Conservation (phyloP, 2,329 filamentous ascomycete genomes). For the Fusarium liriodendri region DNA sequence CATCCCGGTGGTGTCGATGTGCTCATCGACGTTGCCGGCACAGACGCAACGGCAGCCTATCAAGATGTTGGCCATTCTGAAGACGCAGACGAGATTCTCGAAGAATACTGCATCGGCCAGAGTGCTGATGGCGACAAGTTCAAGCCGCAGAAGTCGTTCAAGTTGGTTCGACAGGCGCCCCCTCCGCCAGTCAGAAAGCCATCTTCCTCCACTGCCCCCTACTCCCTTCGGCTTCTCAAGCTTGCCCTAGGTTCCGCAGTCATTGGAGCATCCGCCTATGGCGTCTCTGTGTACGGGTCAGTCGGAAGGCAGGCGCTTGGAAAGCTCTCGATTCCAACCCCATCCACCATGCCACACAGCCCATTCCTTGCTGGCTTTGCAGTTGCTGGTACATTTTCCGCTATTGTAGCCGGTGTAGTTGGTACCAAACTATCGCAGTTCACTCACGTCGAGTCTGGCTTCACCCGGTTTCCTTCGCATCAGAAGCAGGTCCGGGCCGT, state of each 20-base stretch:
- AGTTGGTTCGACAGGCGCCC: not conserved
- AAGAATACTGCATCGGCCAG: conserved; percentile 50
- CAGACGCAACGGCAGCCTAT: conserved; percentile 82
- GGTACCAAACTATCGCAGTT: not conserved
- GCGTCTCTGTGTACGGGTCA: not conserved
- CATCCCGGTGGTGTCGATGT: conserved; percentile 82
- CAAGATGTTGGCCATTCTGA: conserved; percentile 88
- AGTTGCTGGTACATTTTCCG: not conserved
- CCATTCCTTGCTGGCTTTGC: not conserved
- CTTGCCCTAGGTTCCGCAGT: not conserved
- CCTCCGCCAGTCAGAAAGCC: not conserved
- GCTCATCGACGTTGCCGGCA: conserved; percentile 80
- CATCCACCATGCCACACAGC: not conserved
- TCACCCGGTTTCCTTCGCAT: not conserved
- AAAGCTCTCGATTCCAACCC: not conserved
- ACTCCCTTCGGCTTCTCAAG: not conserved
- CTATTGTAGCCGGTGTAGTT: not conserved
- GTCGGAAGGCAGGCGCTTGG: not conserved
- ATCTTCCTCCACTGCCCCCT: not conserved
- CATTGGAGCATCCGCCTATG: not conserved
- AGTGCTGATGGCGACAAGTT: conserved; percentile 38
- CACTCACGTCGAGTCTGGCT: not conserved
- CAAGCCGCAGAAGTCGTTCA: conserved; percentile 26
- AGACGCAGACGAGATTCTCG: conserved; percentile 58
- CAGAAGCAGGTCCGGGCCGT: not conserved